phyloP scores from a whole-genome alignment of 805 yeast genomes.

The Metschnikowia rubicola region DNA sequence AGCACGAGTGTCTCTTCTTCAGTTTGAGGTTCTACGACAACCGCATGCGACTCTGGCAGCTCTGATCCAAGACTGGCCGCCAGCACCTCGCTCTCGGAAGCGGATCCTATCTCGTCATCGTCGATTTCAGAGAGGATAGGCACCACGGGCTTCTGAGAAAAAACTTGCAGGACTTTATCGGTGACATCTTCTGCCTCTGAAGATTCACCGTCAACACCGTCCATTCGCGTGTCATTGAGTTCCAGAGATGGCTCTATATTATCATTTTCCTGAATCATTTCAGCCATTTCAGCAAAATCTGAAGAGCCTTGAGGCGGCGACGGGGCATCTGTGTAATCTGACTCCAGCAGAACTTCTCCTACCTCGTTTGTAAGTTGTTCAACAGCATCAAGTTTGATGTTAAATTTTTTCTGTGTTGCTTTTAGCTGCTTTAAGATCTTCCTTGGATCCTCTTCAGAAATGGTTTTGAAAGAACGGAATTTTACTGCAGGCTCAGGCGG shows the following conservation, averaged over 20 bases:
- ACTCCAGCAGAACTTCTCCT: conserved; percentile 6
- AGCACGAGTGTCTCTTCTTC: conserved; percentile 8
- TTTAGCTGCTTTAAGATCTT: conserved; percentile 11
- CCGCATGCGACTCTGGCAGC: not conserved
- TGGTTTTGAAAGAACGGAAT: conserved; percentile 12
- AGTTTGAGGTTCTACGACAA: conserved; percentile 9
- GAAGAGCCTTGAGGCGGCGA: too few species aligned
- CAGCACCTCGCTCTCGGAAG: not conserved
- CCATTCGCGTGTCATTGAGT: too few species aligned
- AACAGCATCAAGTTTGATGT: conserved; percentile 14
- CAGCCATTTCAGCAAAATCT: not conserved
- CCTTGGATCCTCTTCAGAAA: conserved; percentile 10
- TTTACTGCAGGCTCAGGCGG: not conserved
- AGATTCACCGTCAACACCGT: too few species aligned
- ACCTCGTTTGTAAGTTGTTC: conserved; percentile 11
- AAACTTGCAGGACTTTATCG: not conserved
- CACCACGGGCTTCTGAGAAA: conserved; percentile 4
- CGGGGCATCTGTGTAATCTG: not conserved
- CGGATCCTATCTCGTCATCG: not conserved
- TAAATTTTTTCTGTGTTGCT: conserved; percentile 13
- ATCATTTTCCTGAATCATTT: too few species aligned
- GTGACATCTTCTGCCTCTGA: not conserved
- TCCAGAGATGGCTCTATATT: too few species aligned
- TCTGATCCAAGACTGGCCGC: not conserved
- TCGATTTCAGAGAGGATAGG: conserved; percentile 9